These are phyloP conservation scores for Abortiporus biennis DNA, from an alignment of 1,284 basidiomycete genomes.

Conservation along the genomic window DNA sequence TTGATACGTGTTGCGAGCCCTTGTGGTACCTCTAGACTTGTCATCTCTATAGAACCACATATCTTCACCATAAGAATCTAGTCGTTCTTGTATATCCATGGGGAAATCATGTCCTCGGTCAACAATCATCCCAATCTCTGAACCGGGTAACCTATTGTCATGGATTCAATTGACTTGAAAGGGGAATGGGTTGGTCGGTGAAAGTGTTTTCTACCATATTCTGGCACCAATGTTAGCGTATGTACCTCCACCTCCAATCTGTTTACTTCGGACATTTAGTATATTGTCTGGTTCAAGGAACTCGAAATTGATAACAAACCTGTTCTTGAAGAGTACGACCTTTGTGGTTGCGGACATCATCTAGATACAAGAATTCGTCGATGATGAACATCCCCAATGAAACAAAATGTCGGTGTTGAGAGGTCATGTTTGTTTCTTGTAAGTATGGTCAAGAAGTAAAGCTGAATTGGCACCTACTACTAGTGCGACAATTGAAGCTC, in stretches of 20 bases:
- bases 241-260: conserved; percentile 91
- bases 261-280: too few relatives aligned
- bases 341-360: conserved; percentile 47
- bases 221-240: conserved; percentile 76
- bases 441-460: conserved; percentile 2
- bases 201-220: conserved; percentile 46
- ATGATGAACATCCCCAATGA: conserved; percentile 89
- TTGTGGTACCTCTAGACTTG: conserved; percentile 50
- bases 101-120: conserved; percentile 84
- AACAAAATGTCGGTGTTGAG: conserved; percentile 35
- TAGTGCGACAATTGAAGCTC: too few relatives aligned
- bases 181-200: background rate
- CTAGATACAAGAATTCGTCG: conserved; percentile 68
- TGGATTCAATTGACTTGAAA: background rate
- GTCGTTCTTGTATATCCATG: conserved; percentile 41
- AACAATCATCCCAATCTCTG: conserved; percentile 73
- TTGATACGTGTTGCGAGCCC: conserved; percentile 74
- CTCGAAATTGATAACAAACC: conserved; percentile 29
- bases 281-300: background rate
- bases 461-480: too few relatives aligned
- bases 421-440: background rate
- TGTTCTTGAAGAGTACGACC: conserved; percentile 41
- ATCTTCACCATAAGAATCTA: conserved; percentile 64
- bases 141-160: conserved; percentile 52
- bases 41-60: conserved; percentile 79